Percentiles rank a stretch among this genome's conserved stretches.
phyloP scores from a whole-genome alignment of 2,329 filamentous ascomycete species.

The Ophiosphaerella herpotricha region DNA sequence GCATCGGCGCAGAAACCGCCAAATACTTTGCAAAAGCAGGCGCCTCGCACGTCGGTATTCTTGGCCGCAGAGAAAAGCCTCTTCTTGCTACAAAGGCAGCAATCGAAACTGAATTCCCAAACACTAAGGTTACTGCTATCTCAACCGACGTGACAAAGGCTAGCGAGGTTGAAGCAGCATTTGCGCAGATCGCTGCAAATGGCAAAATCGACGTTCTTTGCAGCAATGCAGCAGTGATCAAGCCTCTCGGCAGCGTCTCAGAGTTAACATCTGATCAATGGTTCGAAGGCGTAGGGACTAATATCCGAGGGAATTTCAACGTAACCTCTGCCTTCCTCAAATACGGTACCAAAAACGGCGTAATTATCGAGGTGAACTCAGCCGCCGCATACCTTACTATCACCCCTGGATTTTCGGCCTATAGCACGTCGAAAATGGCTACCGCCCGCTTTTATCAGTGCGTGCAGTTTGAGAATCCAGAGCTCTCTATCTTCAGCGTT shows the following conservation, averaged over 20 bases:
- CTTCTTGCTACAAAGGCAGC: slow-evolving; percentile 43
- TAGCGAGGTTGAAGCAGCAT: slow-evolving; percentile 16
- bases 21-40: slow-evolving; percentile 50
- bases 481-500: slow-evolving; percentile 45
- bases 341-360: slow-evolving; percentile 18
- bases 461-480: slow-evolving; percentile 44
- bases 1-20: slow-evolving; percentile 49
- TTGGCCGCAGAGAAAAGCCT: slow-evolving; percentile 47
- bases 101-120: slow-evolving; percentile 22
- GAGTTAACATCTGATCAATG: slow-evolving; percentile 11
- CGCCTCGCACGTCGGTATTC: slow-evolving; percentile 50
- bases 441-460: slow-evolving; percentile 44
- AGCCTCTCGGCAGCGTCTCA: slow-evolving; percentile 5
- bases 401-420: slow-evolving; percentile 23
- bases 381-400: slow-evolving; percentile 21
- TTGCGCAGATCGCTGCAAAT: slow-evolving; percentile 17
- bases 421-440: slow-evolving; percentile 46
- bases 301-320: slow-evolving; percentile 21
- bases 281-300: slow-evolving; percentile 14
- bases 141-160: slow-evolving; percentile 22
- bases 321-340: slow-evolving; percentile 30
- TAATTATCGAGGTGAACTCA: slow-evolving; percentile 26
- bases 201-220: slow-evolving; percentile 26
- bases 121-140: slow-evolving; percentile 12
- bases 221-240: slow-evolving; percentile 24